A percentile compares a stretch with the other conserved stretches of the same genome.
These are phyloP conservation scores for Fusarium robinianum DNA, from an alignment of 2,329 filamentous ascomycete species.

Conservation along the genomic window DNA sequence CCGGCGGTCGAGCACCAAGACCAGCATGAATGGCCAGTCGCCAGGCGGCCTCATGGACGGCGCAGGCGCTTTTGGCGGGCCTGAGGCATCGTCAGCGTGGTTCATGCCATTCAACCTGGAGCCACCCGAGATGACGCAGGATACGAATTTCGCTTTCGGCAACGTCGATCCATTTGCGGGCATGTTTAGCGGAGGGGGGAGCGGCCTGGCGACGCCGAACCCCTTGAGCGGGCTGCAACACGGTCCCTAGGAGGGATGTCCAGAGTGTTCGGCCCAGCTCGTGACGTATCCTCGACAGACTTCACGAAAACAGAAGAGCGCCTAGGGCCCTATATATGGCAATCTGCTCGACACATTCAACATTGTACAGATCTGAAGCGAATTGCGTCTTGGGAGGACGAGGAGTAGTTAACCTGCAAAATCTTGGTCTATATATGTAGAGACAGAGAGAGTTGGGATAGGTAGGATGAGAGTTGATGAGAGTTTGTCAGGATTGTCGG, in stretches of 20 bases:
- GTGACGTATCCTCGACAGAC: not conserved
- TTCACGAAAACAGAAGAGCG: constrained; percentile 1
- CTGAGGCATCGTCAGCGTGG: constrained; percentile 71
- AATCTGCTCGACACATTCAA: constrained; percentile 2
- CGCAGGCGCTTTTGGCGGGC: constrained; percentile 36
- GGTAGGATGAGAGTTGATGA: not conserved
- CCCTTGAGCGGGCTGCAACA: constrained; percentile 41
- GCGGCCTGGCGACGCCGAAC: constrained; percentile 45
- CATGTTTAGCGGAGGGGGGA: constrained; percentile 51
- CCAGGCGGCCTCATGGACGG: constrained; percentile 25
- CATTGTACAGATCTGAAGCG: too few relatives aligned
- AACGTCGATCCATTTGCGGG: constrained; percentile 54
- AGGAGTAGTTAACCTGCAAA: not conserved
- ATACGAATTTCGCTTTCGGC: constrained; percentile 48
- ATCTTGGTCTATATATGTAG: not conserved
- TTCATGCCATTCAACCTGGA: constrained; percentile 94
- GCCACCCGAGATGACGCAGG: constrained; percentile 65
- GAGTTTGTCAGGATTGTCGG: not conserved
- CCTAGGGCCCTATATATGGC: not conserved
- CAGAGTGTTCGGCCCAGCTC: constrained; percentile 17
- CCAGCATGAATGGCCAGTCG: constrained; percentile 38
- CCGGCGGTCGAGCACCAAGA: constrained; percentile 37
- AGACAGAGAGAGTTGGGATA: too few relatives aligned
- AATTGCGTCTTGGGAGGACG: too few relatives aligned
- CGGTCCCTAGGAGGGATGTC: constrained; percentile 33